Evolutionary conservation across 2,329 filamentous ascomycete species (phyloP), one percentile per base, ranked within the genome.

Genomic region (Colletotrichum nymphaeae): DNA sequence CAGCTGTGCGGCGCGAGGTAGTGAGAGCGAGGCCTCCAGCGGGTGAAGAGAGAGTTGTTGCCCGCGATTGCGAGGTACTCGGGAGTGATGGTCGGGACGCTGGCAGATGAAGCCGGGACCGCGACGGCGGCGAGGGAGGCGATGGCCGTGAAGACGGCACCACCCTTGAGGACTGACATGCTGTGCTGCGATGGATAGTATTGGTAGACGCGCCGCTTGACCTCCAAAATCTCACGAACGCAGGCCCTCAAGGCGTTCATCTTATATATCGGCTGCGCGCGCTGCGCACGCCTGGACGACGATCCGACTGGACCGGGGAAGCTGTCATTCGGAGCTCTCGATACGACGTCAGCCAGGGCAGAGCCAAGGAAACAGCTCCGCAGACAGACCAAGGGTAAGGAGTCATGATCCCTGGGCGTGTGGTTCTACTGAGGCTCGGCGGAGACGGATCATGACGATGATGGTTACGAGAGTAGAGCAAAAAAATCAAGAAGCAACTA

Each of bases 1-100:
- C 87, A 89, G 76, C 85, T 80, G 32, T 83, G 76, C 2, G 88
- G 88, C 2, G 88, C 88, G 8, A 87, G 87, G 78, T 86, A 91
- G 79, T 91, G 89, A 24, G 74, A 75, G 24, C 68, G 68, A 42
- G 74, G 74, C 28, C 74, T 67, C 72, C 72, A 75, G 57, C 74
- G 68, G 12, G 68, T 75, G 68, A 75, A 75, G 30, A 75, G 72
- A 52, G 74, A 74, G 64, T 30, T 75, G 72, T 75, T 75, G 19
- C 74, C 72, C 9, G 69, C 60, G 24, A 58, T 68, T 8, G 64
- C 67, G 24, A 75, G 49, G 37, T 59, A 72, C 26, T 75, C 74
- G 30, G 72, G 30, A 22, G 74, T 75, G 63, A 75, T 60, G 26
- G 49, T 62, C 24, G 73, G 70, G 19, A 60, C 46, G 14, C 28